phyloP scores from a whole-genome alignment of 352 stramenopile species.

The Globisporangium orthogonon region DNA sequence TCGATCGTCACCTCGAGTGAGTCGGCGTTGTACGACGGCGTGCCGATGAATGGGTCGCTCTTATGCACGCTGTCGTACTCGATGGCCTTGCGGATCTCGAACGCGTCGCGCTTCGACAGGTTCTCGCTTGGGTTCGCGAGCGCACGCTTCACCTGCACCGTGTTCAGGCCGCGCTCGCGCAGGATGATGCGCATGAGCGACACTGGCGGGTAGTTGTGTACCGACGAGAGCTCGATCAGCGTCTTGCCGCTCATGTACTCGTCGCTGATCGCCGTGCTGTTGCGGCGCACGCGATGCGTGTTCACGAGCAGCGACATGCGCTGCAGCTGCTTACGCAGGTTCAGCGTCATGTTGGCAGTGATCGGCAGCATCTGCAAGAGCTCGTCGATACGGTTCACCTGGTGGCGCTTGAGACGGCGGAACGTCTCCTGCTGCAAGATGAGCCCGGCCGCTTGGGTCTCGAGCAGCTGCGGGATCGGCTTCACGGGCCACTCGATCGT shows the following conservation, averaged over 20 bases:
- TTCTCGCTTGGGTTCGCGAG: slow-evolving; percentile 38
- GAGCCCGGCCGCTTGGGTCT: slow-evolving; percentile 73
- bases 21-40: slow-evolving; percentile 59
- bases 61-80: slow-evolving; percentile 83
- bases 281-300: slow-evolving; percentile 68
- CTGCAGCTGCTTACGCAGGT: slow-evolving; percentile 79
- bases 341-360: slow-evolving; percentile 85
- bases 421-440: slow-evolving; percentile 85
- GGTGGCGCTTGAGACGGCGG: slow-evolving; percentile 70
- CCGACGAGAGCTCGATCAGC: slow-evolving; percentile 66
- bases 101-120: slow-evolving; percentile 60
- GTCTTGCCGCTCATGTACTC: slow-evolving; percentile 73
- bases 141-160: slow-evolving; percentile 54
- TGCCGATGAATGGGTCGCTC: slow-evolving; percentile 74
- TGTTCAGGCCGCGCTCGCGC: slow-evolving; percentile 51
- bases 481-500: slow-evolving; percentile 66
- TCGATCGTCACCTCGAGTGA: slow-evolving; percentile 70
- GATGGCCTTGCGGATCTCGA: slow-evolving; percentile 61
- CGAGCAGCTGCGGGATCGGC: slow-evolving; percentile 73
- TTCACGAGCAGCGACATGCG: slow-evolving; percentile 85
- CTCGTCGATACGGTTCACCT: slow-evolving; percentile 79
- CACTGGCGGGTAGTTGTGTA: slow-evolving; percentile 79
- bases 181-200: slow-evolving; percentile 83
- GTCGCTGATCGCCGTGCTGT: slow-evolving; percentile 44
- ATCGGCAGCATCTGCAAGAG: slow-evolving; percentile 82